phyloP scores from a whole-genome alignment of 2,329 filamentous ascomycete genomes.

The Ceratocystis variospora region DNA sequence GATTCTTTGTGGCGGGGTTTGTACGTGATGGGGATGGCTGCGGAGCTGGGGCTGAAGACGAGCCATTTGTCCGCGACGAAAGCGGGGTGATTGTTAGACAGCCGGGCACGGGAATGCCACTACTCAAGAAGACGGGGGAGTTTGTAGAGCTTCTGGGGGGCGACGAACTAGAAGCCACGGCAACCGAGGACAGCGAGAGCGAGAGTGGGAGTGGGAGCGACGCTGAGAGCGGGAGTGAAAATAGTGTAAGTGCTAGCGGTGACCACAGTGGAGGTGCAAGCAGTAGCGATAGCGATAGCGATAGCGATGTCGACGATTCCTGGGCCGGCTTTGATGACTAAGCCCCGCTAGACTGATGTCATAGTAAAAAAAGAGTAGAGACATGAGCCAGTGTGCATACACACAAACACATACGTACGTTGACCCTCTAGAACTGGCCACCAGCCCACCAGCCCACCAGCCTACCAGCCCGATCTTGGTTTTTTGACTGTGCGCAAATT shows the following conservation, averaged over 20 bases:
- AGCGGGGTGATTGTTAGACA: constrained; percentile 37
- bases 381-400: too few relatives aligned
- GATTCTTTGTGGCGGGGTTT: constrained; percentile 90
- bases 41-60: constrained; percentile 23
- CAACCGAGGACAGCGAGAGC: constrained; percentile 19
- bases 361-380: too few relatives aligned
- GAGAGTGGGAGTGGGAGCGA: constrained; percentile 9
- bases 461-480: background rate
- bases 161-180: constrained; percentile 9
- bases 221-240: constrained; percentile 22
- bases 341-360: background rate
- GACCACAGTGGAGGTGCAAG: constrained; percentile 11
- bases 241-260: constrained; percentile 26
- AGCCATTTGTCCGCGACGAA: constrained; percentile 41
- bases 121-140: constrained; percentile 28
- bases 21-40: constrained; percentile 39
- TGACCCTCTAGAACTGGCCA: too few relatives aligned
- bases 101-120: constrained; percentile 27
- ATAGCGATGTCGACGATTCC: constrained; percentile 19
- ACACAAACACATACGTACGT: too few relatives aligned
- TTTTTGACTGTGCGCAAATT: background rate
- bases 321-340: constrained; percentile 23
- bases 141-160: constrained; percentile 21
- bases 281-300: constrained; percentile 1
- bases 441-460: background rate